A percentile compares a stretch with the other conserved stretches of the same genome.
Evolutionary conservation across 495 filamentous ascomycete genomes (phyloP).

Genomic region (Pyronema omphalodes): DNA sequence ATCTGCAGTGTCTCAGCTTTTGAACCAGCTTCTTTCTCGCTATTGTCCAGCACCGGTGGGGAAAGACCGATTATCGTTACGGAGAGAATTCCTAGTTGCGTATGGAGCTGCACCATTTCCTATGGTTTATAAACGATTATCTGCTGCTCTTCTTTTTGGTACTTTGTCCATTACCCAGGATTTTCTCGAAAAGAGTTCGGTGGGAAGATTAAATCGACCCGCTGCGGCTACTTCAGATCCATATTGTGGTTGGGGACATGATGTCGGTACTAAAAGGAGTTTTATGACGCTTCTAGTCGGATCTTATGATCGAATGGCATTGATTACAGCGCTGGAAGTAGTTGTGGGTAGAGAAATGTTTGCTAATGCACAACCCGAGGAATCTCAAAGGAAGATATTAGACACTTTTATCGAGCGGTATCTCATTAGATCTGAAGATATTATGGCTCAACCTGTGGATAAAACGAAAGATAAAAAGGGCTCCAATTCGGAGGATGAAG

Average conservation of each 20-base stretch:
- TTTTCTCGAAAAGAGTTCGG: slow-evolving; percentile 27
- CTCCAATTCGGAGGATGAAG: slow-evolving; percentile 15
- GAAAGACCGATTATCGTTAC: slow-evolving; percentile 25
- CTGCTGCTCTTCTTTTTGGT: slow-evolving; percentile 45
- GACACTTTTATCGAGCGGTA: slow-evolving; percentile 39
- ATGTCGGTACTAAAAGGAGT: slow-evolving; percentile 38
- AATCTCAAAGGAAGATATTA: slow-evolving; percentile 28
- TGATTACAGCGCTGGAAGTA: slow-evolving; percentile 40
- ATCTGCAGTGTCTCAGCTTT: slow-evolving; percentile 39
- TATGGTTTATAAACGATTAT: slow-evolving; percentile 38
- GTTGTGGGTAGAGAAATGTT: slow-evolving; percentile 39
- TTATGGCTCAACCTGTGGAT: slow-evolving; percentile 16
- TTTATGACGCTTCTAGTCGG: slow-evolving; percentile 41
- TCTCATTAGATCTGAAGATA: slow-evolving; percentile 42
- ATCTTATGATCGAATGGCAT: slow-evolving; percentile 34
- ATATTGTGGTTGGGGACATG: slow-evolving; percentile 32
- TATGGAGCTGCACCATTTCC: slow-evolving; percentile 38
- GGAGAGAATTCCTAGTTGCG: slow-evolving; percentile 31
- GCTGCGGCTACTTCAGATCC: slow-evolving; percentile 3
- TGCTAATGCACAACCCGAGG: slow-evolving; percentile 9
- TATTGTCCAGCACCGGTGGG: slow-evolving; percentile 2
- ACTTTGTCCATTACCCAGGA: slow-evolving; percentile 40
- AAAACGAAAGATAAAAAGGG: slow-evolving; percentile 7
- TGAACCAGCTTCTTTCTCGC: slow-evolving; percentile 36
- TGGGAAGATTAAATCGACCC: slow-evolving; percentile 10